phyloP scores from a whole-genome alignment of 2,329 filamentous ascomycete species.

The Pleochaeta shiraiana region DNA sequence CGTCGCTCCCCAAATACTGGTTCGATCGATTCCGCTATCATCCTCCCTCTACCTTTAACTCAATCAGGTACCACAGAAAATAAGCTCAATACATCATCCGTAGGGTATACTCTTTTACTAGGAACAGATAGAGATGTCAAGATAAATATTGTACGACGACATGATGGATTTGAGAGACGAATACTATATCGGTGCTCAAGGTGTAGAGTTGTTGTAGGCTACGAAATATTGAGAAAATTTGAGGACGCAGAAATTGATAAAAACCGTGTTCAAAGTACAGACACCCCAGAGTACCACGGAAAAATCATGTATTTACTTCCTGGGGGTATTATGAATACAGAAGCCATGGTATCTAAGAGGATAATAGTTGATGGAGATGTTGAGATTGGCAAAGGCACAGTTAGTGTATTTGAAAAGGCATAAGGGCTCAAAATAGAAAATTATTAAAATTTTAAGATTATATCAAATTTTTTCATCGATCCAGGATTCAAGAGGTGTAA shows the following conservation, averaged over 20 bases:
- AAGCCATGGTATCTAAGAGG: conserved; percentile 25
- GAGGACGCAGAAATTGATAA: conserved; percentile 13
- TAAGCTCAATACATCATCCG: conserved; percentile 9
- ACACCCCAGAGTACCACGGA: conserved; percentile 12
- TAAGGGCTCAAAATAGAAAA: too few species aligned
- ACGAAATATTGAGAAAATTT: conserved; percentile 24
- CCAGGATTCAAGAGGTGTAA: too few species aligned
- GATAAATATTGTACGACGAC: conserved; percentile 28
- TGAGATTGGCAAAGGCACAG: conserved; percentile 10
- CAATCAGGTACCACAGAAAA: conserved; percentile 6
- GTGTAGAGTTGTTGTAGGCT: conserved; percentile 38
- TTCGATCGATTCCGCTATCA: conserved; percentile 29
- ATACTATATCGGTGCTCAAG: conserved; percentile 34
- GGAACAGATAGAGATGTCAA: conserved; percentile 26
- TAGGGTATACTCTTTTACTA: conserved; percentile 26
- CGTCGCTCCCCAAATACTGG: conserved; percentile 21
- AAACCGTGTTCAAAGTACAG: conserved; percentile 10
- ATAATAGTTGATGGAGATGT: conserved; percentile 18
- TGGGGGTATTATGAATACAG: conserved; percentile 34
- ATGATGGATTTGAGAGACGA: conserved; percentile 47
- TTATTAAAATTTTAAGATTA: too few species aligned
- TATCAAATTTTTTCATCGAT: too few species aligned
- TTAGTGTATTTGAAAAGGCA: not conserved
- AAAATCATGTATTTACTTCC: conserved; percentile 37
- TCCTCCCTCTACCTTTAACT: conserved; percentile 29